Evolutionary conservation across 768 basidiomycete genomes (phyloP).

Genomic region (Russula sp.): DNA sequence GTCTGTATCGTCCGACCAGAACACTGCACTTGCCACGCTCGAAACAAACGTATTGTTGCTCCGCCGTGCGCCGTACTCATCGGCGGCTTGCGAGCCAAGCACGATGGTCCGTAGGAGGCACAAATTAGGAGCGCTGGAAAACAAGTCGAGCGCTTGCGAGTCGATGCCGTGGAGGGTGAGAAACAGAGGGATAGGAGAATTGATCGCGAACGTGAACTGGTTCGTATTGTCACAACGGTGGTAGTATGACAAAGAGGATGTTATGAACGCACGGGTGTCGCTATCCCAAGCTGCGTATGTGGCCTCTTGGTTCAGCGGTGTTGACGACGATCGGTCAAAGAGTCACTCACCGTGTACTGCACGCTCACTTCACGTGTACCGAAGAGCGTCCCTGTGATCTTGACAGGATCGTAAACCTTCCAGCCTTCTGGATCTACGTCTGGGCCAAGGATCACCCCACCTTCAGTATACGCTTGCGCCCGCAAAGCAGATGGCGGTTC

Average conservation of each 20-base stretch:
- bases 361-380: conserved; percentile 35
- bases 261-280: conserved; percentile 42
- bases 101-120: conserved; percentile 48
- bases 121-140: conserved; percentile 44
- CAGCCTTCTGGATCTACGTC: conserved; percentile 44
- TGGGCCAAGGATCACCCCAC: conserved; percentile 38
- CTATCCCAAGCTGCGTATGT: conserved; percentile 47
- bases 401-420: conserved; percentile 38
- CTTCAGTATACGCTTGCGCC: conserved; percentile 40
- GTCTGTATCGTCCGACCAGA: conserved; percentile 47
- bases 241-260: background rate
- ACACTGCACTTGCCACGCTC: conserved; percentile 44
- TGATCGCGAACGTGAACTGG: conserved; percentile 51
- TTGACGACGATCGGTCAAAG: background rate
- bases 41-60: conserved; percentile 49
- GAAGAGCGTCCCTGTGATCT: conserved; percentile 40
- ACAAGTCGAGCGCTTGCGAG: conserved; percentile 49
- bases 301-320: background rate
- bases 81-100: conserved; percentile 38
- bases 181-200: conserved; percentile 49
- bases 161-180: conserved; percentile 48
- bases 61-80: conserved; percentile 34
- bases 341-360: conserved; percentile 37
- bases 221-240: background rate
- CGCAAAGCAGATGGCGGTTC: conserved; percentile 40